These are phyloP conservation scores for Lasiosphaeria hispida DNA, from an alignment of 495 filamentous ascomycete species.

Conservation along the genomic window DNA sequence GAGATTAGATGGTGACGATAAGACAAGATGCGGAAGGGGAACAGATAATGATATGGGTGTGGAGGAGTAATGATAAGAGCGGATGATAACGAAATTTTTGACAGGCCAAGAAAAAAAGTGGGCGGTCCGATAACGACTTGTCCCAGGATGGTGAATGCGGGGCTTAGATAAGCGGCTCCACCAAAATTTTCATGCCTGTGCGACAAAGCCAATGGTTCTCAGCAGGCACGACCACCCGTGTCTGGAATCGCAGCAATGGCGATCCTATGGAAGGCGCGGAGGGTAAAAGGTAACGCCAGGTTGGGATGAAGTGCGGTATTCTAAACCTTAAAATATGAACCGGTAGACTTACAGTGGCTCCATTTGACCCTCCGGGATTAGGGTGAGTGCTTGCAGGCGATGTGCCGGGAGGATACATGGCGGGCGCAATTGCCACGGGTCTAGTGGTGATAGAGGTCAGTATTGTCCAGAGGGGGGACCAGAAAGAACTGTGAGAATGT, in stretches of 20 bases:
- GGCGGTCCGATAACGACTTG: slow-evolving; percentile 16
- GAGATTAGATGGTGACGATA: slow-evolving; percentile 35
- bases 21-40: slow-evolving; percentile 27
- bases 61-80: slow-evolving; percentile 26
- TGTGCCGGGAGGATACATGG: slow-evolving; percentile 53
- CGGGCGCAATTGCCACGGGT: slow-evolving; percentile 30
- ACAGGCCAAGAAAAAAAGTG: slow-evolving; percentile 22
- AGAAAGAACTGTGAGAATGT: too few relatives aligned
- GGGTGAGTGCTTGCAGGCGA: slow-evolving; percentile 67
- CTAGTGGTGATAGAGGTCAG: slow-evolving; percentile 11
- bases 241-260: not conserved
- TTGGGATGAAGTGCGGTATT: slow-evolving; percentile 4
- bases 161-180: slow-evolving; percentile 27
- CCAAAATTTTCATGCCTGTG: slow-evolving; percentile 10
- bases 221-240: slow-evolving; percentile 7
- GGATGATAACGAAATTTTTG: slow-evolving; percentile 40
- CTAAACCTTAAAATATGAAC: slow-evolving; percentile 2
- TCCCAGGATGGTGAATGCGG: not conserved
- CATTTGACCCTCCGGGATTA: slow-evolving; percentile 57
- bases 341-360: slow-evolving; percentile 53
- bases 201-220: slow-evolving; percentile 20
- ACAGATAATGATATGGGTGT: slow-evolving; percentile 17
- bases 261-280: slow-evolving; percentile 9
- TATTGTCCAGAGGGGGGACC: not conserved
- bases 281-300: not conserved